These are phyloP conservation scores for Eimeria tenella DNA, from an alignment of 169 alveolate genomes.

Conservation along the genomic window DNA sequence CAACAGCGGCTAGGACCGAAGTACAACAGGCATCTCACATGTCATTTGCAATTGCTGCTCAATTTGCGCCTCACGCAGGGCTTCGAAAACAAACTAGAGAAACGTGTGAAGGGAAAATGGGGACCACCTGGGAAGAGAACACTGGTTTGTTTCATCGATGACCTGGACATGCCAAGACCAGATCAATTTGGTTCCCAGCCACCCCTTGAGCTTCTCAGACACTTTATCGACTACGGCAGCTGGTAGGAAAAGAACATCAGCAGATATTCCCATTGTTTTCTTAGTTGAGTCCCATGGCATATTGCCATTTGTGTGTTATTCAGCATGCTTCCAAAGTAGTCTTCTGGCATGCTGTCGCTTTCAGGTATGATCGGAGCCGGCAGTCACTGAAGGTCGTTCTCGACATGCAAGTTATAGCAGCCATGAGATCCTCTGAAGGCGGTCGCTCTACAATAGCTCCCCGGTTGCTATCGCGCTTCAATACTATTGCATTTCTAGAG, in stretches of 20 bases:
- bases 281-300: neutral
- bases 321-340: neutral
- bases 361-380: conserved; percentile 93
- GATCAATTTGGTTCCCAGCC: conserved; percentile 96
- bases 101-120: conserved; percentile 94
- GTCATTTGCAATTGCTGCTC: neutral
- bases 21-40: neutral
- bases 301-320: neutral
- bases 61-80: conserved; percentile 82
- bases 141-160: conserved; percentile 95
- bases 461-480: conserved; percentile 92
- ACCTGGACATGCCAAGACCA: conserved; percentile 96
- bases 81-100: conserved; percentile 94
- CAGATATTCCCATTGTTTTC: neutral
- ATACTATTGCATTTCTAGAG: conserved; percentile 86
- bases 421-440: conserved; percentile 98
- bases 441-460: conserved; percentile 94
- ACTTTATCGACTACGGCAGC: conserved; percentile 95
- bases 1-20: conserved; percentile 86
- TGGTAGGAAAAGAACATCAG: conserved; percentile 87
- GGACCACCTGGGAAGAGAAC: conserved; percentile 95
- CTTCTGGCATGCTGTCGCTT: neutral
- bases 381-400: conserved; percentile 90
- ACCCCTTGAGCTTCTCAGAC: conserved; percentile 96
- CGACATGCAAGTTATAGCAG: conserved; percentile 93